phyloP scores from a whole-genome alignment of 148 eudicot species.

The Drosera capensis region DNA sequence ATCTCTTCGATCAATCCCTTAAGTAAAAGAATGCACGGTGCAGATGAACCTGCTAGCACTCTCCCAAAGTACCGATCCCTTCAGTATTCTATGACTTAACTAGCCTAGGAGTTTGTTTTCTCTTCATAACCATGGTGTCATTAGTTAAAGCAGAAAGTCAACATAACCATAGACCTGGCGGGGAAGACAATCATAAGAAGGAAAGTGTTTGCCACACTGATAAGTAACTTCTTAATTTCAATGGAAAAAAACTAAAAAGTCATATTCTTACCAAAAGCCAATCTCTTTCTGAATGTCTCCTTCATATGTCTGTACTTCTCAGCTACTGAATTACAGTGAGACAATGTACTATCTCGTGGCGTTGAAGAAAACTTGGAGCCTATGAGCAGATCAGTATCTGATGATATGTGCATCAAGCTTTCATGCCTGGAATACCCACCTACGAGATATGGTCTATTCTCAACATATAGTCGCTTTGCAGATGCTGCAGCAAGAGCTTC shows the following conservation, averaged over 20 bases:
- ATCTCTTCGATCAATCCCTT: too few species aligned
- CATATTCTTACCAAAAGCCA: slow-evolving; percentile 69
- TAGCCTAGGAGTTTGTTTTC: too few species aligned
- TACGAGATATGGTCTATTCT: slow-evolving; percentile 72
- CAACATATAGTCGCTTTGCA: slow-evolving; percentile 69
- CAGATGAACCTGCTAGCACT: too few species aligned
- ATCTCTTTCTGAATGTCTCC: slow-evolving; percentile 56
- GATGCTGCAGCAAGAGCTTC: slow-evolving; percentile 79
- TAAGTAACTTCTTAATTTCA: background rate
- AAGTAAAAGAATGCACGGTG: too few species aligned
- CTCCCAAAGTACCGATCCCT: too few species aligned
- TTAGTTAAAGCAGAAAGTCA: too few species aligned
- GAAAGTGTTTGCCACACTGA: too few species aligned
- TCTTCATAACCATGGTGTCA: too few species aligned
- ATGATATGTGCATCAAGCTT: slow-evolving; percentile 16
- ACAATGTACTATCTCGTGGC: slow-evolving; percentile 20
- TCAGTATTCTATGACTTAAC: too few species aligned
- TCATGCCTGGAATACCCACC: slow-evolving; percentile 63
- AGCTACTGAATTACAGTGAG: slow-evolving; percentile 53
- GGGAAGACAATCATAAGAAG: too few species aligned
- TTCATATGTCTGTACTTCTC: slow-evolving; percentile 86
- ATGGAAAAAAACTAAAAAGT: background rate
- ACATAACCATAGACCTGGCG: too few species aligned
- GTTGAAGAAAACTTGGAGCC: slow-evolving; percentile 29
- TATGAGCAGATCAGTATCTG: slow-evolving; percentile 9